phyloP scores from a whole-genome alignment of 257 asterid genomes.

The Datura wrightii region DNA sequence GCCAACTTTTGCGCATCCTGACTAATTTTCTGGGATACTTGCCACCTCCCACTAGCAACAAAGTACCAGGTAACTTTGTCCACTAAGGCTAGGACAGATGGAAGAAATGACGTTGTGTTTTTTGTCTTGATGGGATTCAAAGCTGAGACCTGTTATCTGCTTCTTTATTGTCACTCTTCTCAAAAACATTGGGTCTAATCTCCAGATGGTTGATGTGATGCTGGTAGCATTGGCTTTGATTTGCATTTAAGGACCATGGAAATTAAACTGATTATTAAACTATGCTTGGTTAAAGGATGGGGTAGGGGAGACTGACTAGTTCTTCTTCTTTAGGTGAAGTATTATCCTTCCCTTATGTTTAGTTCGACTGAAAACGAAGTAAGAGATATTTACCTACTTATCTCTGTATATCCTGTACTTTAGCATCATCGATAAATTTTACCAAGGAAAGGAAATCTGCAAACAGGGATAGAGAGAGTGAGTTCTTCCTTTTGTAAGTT shows the following conservation, averaged over 20 bases:
- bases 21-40: too few species aligned
- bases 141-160: background rate
- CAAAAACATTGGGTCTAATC: background rate
- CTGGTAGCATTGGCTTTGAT: slow-evolving; percentile 12
- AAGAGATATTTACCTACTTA: background rate
- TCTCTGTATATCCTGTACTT: slow-evolving; percentile 1
- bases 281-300: slow-evolving; percentile 22
- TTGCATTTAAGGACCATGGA: slow-evolving; percentile 14
- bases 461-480: background rate
- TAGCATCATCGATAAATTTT: slow-evolving; percentile 3
- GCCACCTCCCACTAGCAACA: too few species aligned
- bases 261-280: background rate
- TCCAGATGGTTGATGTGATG: slow-evolving; percentile 13
- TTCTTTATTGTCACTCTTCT: background rate
- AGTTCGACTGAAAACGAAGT: slow-evolving; percentile 9
- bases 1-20: too few species aligned
- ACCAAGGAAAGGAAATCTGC: background rate
- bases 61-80: too few species aligned
- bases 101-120: too few species aligned
- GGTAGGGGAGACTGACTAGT: background rate
- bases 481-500: background rate
- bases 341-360: background rate
- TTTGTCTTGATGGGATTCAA: too few species aligned
- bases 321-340: slow-evolving; percentile 24
- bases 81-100: too few species aligned